Percentiles rank a stretch among this genome's conserved stretches.
phyloP scores from a whole-genome alignment of 768 basidiomycete genomes.

The Leccinum subgranulosum region DNA sequence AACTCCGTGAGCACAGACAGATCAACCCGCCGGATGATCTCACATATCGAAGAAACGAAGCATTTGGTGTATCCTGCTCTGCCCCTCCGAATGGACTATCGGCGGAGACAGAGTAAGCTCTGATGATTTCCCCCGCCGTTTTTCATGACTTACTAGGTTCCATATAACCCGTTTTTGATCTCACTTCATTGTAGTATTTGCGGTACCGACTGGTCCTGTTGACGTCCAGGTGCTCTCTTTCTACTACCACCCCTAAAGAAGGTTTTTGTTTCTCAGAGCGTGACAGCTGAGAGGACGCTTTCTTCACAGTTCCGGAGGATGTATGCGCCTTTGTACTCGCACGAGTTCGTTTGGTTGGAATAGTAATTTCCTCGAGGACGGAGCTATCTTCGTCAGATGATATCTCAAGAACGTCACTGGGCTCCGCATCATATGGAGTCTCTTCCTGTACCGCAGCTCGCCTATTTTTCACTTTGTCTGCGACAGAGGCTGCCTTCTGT shows the following conservation, averaged over 20 bases:
- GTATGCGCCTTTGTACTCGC: constrained; percentile 19
- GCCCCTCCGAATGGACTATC: constrained; percentile 62
- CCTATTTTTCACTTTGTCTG: constrained; percentile 10
- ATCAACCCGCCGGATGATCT: constrained; percentile 14
- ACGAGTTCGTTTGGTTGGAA: constrained; percentile 25
- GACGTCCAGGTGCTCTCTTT: constrained; percentile 35
- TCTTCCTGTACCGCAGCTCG: background rate
- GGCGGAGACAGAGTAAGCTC: background rate
- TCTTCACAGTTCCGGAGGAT: constrained; percentile 3
- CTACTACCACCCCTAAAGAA: constrained; percentile 11
- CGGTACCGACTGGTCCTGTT: constrained; percentile 52
- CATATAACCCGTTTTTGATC: constrained; percentile 51
- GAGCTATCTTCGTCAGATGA: constrained; percentile 21
- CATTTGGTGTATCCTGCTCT: constrained; percentile 66
- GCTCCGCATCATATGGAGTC: background rate
- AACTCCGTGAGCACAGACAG: constrained; percentile 1
- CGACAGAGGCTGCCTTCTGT: constrained; percentile 6
- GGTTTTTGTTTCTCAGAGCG: constrained; percentile 7
- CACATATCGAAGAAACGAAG: constrained; percentile 79
- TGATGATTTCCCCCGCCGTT: background rate
- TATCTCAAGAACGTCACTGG: constrained; percentile 8
- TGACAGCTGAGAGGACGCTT: background rate
- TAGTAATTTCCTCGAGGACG: background rate
- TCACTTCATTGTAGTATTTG: constrained; percentile 46
- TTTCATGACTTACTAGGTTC: constrained; percentile 50